phyloP scores from a whole-genome alignment of 768 basidiomycete species.

The Tephrocybe sp. region DNA sequence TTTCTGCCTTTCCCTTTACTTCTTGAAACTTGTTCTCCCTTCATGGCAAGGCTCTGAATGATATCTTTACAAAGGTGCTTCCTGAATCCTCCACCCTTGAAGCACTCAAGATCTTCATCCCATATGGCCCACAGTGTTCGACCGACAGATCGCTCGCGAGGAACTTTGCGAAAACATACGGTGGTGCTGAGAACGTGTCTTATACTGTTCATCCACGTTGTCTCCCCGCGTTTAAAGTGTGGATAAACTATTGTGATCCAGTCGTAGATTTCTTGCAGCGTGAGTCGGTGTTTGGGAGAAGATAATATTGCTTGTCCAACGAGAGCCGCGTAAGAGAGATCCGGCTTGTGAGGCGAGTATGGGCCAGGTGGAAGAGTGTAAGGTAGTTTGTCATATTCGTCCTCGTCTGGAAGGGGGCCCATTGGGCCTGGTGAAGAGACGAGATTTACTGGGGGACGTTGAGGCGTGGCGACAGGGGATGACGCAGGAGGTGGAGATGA shows the following conservation, averaged over 20 bases:
- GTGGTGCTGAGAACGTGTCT: conserved; percentile 96
- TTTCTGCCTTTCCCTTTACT: conserved; percentile 36
- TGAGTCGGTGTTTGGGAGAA: conserved; percentile 79
- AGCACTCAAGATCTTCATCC: conserved; percentile 81
- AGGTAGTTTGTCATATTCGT: conserved; percentile 66
- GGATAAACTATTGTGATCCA: conserved; percentile 95
- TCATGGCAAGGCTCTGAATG: conserved; percentile 33
- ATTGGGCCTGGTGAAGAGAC: conserved; percentile 86
- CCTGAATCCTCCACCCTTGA: conserved; percentile 79
- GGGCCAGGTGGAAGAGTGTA: conserved; percentile 84
- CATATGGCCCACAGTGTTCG: conserved; percentile 88
- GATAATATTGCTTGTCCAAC: conserved; percentile 94
- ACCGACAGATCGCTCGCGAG: conserved; percentile 74
- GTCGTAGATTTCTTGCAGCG: conserved; percentile 94
- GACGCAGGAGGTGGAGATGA: conserved; percentile 59
- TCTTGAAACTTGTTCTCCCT: conserved; percentile 29
- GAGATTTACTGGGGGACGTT: conserved; percentile 60
- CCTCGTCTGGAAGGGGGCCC: conserved; percentile 62
- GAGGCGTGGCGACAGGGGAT: conserved; percentile 67
- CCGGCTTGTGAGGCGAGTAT: conserved; percentile 77
- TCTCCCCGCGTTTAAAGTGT: conserved; percentile 88
- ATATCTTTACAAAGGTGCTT: conserved; percentile 59
- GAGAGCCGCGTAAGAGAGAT: conserved; percentile 90
- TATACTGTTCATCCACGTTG: conserved; percentile 98
- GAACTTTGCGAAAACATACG: conserved; percentile 84